phyloP scores from a whole-genome alignment of 345 rosid species.

The Reutealis trisperma region DNA sequence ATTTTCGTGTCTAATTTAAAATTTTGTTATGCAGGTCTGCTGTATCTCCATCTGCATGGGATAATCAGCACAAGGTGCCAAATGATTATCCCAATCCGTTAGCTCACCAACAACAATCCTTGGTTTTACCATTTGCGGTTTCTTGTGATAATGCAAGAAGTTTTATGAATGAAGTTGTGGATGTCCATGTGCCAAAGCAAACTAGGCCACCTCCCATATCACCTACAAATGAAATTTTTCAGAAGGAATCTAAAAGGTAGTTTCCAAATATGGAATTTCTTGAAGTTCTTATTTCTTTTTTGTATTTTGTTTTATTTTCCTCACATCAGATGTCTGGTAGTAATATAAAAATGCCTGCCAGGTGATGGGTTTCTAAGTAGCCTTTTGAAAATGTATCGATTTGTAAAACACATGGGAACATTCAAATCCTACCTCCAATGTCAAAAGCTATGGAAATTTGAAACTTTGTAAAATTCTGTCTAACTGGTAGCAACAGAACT shows the following conservation, averaged over 20 bases:
- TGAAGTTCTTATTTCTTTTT: neutral
- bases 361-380: neutral
- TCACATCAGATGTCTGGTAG: neutral
- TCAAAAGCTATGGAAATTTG: neutral
- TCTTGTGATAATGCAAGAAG: conserved; percentile 32
- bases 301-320: neutral
- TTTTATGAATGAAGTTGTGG: conserved; percentile 29
- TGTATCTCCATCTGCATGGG: conserved; percentile 37
- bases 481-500: too few relatives aligned
- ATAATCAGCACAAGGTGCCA: conserved; percentile 37
- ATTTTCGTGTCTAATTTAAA: neutral
- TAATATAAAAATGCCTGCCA: neutral
- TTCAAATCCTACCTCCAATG: neutral
- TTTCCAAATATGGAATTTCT: neutral
- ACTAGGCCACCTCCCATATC: conserved; percentile 42
- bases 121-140: conserved; percentile 32
- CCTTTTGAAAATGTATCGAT: neutral
- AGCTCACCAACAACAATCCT: conserved; percentile 38
- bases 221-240: conserved; percentile 34
- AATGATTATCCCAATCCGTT: conserved; percentile 30
- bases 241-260: conserved; percentile 54
- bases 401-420: neutral
- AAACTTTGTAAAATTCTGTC: neutral
- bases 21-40: conserved; percentile 44
- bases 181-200: conserved; percentile 46